Percentiles rank a stretch among this genome's conserved stretches.
Evolutionary conservation across 2,329 filamentous ascomycete species (phyloP).

Genomic region (Calcarisporium arbuscula): DNA sequence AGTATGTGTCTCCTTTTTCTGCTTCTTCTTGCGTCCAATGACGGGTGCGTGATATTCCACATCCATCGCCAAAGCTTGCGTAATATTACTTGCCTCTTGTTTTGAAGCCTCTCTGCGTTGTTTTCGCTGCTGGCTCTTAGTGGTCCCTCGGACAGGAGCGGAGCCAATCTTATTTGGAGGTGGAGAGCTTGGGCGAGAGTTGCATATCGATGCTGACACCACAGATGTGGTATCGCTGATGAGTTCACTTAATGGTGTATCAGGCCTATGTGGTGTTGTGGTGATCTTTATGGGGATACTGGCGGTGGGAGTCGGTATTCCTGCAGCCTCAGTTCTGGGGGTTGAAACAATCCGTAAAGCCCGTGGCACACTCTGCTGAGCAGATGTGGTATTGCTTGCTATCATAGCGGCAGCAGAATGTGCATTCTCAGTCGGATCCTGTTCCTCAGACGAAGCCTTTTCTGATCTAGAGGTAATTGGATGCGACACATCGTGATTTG

Average conservation of each 20-base stretch:
- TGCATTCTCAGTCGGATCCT: no score
- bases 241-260: constrained; percentile 66
- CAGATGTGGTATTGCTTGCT: no score
- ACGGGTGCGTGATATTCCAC: constrained; percentile 62
- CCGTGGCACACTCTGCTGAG: no score
- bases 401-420: no score
- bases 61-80: constrained; percentile 44
- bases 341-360: constrained; percentile 30
- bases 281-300: no score
- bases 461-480: no score
- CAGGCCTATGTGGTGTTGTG: constrained; percentile 48
- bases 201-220: constrained; percentile 62
- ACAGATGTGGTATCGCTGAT: constrained; percentile 73
- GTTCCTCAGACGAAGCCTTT: no score
- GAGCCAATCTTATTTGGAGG: constrained; percentile 59
- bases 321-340: constrained; percentile 52
- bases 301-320: constrained; percentile 26
- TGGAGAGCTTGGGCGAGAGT: constrained; percentile 65
- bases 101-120: constrained; percentile 63
- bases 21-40: constrained; percentile 75
- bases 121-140: constrained; percentile 75
- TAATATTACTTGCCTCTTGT: constrained; percentile 52
- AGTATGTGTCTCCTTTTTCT: constrained; percentile 62
- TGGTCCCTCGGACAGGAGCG: constrained; percentile 61
- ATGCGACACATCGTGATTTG: no score